A percentile compares a stretch with the other conserved stretches of the same genome.
These are phyloP conservation scores for Cyberlindnera mycetangii DNA, from an alignment of 805 yeast species.

Conservation along the genomic window DNA sequence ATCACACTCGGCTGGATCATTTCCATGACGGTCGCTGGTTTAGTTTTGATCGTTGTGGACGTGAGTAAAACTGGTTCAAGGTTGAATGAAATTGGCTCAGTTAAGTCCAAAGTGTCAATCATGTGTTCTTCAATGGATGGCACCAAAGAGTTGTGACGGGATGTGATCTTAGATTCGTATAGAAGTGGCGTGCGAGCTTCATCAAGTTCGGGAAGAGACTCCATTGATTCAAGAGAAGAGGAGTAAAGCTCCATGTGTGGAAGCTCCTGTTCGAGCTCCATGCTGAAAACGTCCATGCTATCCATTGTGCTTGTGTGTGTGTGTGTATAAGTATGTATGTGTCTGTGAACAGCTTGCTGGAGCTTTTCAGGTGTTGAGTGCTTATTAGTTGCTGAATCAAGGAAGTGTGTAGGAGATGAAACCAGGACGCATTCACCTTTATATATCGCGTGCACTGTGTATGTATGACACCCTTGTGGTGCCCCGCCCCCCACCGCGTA, in stretches of 20 bases:
- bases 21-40: conserved; percentile 6
- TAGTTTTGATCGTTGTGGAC: not conserved
- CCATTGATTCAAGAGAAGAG: conserved; percentile 21
- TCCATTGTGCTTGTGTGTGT: not conserved
- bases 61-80: not conserved
- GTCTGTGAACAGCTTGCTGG: too few species aligned
- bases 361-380: too few species aligned
- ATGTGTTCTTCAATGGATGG: conserved; percentile 23
- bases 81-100: not conserved
- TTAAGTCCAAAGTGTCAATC: conserved; percentile 23
- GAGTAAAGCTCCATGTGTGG: conserved; percentile 19
- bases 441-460: not conserved
- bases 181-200: conserved; percentile 26
- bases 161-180: conserved; percentile 24
- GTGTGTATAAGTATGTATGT: conserved; percentile 5
- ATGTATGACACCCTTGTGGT: not conserved
- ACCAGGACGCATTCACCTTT: not conserved
- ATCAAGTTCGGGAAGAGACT: conserved; percentile 17
- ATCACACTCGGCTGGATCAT: conserved; percentile 11
- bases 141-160: conserved; percentile 17
- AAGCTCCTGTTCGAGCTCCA: conserved; percentile 15
- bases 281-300: conserved; percentile 19
- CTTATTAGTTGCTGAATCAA: not conserved
- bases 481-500: not conserved
- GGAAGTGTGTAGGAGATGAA: too few species aligned